phyloP scores from a whole-genome alignment of 805 yeast genomes.

The Barnettozyma botsteinii region DNA sequence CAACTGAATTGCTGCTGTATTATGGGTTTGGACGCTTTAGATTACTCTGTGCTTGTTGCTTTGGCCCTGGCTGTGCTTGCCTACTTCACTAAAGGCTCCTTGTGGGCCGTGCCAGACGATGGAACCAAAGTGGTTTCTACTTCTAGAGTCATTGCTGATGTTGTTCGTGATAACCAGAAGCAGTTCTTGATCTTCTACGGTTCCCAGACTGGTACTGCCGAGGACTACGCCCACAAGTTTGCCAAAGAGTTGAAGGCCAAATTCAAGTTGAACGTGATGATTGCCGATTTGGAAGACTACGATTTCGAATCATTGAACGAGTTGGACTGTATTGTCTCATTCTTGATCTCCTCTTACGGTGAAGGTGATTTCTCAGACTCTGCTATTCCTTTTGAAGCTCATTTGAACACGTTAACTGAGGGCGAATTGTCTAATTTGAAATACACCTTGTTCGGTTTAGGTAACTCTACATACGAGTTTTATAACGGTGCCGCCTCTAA shows the following conservation, averaged over 20 bases:
- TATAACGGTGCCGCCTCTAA: conserved; percentile 78
- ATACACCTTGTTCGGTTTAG: conserved; percentile 82
- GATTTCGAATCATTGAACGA: conserved; percentile 74
- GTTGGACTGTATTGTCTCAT: conserved; percentile 58
- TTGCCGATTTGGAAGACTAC: conserved; percentile 83
- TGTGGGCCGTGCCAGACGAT: conserved; percentile 38
- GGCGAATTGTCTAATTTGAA: conserved; percentile 52
- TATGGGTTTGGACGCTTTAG: conserved; percentile 67
- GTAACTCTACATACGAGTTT: conserved; percentile 91
- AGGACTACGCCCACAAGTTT: conserved; percentile 88
- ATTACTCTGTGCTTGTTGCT: conserved; percentile 59
- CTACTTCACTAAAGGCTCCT: conserved; percentile 59
- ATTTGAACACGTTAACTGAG: conserved; percentile 49
- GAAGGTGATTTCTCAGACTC: conserved; percentile 98
- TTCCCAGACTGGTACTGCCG: conserved; percentile 98
- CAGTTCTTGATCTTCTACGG: conserved; percentile 81
- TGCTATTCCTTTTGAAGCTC: conserved; percentile 74
- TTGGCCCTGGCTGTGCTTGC: conserved; percentile 60
- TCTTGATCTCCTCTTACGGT: conserved; percentile 90
- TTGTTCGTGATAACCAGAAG: conserved; percentile 56
- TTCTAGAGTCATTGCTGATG: conserved; percentile 54
- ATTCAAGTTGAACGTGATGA: conserved; percentile 77
- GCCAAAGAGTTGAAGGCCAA: conserved; percentile 82
- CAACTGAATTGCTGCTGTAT: neutral
- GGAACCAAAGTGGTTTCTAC: conserved; percentile 32